Conservation (phyloP, 2,329 filamentous ascomycete genomes). For the Clonostachys chloroleuca region DNA sequence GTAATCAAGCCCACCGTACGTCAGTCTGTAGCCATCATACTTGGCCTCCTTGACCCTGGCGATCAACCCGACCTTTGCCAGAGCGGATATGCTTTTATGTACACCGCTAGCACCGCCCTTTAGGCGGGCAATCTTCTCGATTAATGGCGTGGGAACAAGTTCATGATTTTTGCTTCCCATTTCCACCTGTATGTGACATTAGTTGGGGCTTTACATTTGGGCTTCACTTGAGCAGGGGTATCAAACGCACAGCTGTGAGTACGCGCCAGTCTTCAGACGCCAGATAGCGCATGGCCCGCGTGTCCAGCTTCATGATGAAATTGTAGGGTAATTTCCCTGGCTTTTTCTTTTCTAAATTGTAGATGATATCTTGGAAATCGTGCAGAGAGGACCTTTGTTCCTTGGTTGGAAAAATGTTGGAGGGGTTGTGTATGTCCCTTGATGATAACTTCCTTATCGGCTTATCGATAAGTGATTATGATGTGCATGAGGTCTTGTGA, state of each 20-base stretch:
- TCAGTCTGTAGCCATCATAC: slow-evolving; percentile 95
- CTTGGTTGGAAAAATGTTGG: too few species aligned
- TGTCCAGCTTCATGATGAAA: slow-evolving; percentile 83
- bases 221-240: slow-evolving; percentile 7
- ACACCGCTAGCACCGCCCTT: slow-evolving; percentile 75
- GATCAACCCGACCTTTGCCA: slow-evolving; percentile 90
- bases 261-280: slow-evolving; percentile 92
- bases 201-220: slow-evolving; percentile 4
- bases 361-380: too few species aligned
- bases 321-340: background rate
- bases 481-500: too few species aligned
- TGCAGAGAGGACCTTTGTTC: too few species aligned
- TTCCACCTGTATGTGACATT: slow-evolving; percentile 63
- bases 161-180: slow-evolving; percentile 95
- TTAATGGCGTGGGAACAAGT: slow-evolving; percentile 86
- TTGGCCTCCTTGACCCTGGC: slow-evolving; percentile 91
- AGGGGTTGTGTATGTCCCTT: too few species aligned
- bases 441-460: background rate
- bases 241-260: slow-evolving; percentile 71
- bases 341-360: too few species aligned
- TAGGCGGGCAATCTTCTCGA: slow-evolving; percentile 77
- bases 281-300: slow-evolving; percentile 88
- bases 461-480: slow-evolving; percentile 19
- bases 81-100: slow-evolving; percentile 79
- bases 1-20: slow-evolving; percentile 96